Percentiles rank a stretch among this genome's conserved stretches.
Conservation (phyloP, 2,329 filamentous ascomycete genomes). For the Albifimbria verrucaria region DNA sequence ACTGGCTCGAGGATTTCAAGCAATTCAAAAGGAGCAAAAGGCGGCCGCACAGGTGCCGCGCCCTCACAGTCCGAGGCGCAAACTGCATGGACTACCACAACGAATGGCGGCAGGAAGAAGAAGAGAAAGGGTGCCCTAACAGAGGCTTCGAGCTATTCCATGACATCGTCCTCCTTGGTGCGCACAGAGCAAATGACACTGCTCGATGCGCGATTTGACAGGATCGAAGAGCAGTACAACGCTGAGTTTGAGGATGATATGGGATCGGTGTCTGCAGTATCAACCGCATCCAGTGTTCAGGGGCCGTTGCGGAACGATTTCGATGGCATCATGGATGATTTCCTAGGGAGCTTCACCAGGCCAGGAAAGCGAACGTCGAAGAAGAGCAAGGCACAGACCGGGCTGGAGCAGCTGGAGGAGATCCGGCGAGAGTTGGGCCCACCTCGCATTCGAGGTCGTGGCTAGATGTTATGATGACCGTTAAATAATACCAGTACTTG, state of each 20-base stretch:
- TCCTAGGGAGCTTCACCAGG: conserved; percentile 71
- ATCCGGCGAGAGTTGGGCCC: conserved; percentile 77
- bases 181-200: conserved; percentile 84
- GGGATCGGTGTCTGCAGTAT: conserved; percentile 58
- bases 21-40: conserved; percentile 86
- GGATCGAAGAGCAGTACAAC: conserved; percentile 74
- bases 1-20: conserved; percentile 90
- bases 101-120: conserved; percentile 79
- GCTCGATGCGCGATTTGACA: conserved; percentile 88
- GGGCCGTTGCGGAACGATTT: conserved; percentile 75
- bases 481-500: neutral
- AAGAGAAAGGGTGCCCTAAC: conserved; percentile 95
- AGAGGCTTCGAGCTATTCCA: conserved; percentile 81
- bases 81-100: conserved; percentile 71
- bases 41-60: conserved; percentile 36
- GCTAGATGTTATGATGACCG: neutral
- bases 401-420: conserved; percentile 87
- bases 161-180: conserved; percentile 84
- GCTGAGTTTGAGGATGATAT: conserved; percentile 47
- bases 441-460: conserved; percentile 52
- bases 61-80: conserved; percentile 60
- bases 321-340: conserved; percentile 88
- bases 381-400: conserved; percentile 76
- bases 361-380: conserved; percentile 72
- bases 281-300: conserved; percentile 62